Evolutionary conservation across 2,329 filamentous ascomycete genomes (phyloP), one percentile per base, ranked within the genome.

Genomic region (Malbranchea zuffiana): DNA sequence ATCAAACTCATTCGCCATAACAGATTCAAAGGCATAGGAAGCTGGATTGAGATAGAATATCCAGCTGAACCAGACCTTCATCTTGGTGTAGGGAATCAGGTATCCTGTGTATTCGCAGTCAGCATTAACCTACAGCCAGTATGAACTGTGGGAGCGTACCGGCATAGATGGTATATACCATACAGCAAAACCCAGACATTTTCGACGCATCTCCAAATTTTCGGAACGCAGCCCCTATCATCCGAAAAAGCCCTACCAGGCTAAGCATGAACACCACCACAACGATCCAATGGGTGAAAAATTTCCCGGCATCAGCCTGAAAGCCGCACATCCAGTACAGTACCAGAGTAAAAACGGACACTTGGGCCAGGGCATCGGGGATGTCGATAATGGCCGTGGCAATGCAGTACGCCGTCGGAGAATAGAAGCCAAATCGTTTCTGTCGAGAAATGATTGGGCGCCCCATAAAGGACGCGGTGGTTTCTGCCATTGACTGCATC

Each of bases 391-490:
- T 70, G 12, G 84, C 83, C 67, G 94, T 85, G 11, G 46, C 68
- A 78, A 0, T 73, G 77, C 46, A 80, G 79, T 56, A 80, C 80
- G 85, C 81, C 4, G 81, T 85, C 0, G 87, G 84, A 51, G 92
- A 86, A 51, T 94, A 93, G 10, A 94, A 69, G 13, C 85, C 85
- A 55, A 93, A 94, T 41, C 81, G 76, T 39, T 71, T 65, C 49
- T 95, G 86, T 56, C 94, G 94, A 54, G 93, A 84, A 42, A 94
- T 83, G 50, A 94, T 92, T 1, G 83, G 81, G 23, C 87, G 79
- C 72, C 93, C 85, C 2, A 82, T 75, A 53, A 88, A 94, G 4
- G 93, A 69, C 0, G 82, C 86, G 16, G 90, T 60, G 54, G 93
- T 72, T 57, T 90, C 84, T 25, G 90, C 70, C 38, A 81, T 80